Evolutionary conservation across 305 asterid species (phyloP).

Genomic region (Fraxinus sp.): DNA sequence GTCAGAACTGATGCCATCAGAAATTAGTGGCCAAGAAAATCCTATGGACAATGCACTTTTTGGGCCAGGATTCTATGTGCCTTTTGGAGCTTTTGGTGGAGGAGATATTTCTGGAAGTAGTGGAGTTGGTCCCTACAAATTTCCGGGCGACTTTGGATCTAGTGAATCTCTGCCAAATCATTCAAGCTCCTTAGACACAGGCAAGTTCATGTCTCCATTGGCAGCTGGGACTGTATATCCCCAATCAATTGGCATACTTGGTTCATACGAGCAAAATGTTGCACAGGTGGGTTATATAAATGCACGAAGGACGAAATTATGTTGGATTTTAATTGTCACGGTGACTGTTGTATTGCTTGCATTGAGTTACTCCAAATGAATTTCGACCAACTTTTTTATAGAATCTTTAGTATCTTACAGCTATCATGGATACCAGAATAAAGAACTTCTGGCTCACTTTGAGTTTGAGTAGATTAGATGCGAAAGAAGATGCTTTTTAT

Average conservation of each 20-base stretch:
- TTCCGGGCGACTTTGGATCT: conserved; percentile 74
- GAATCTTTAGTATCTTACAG: not conserved
- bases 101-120: conserved; percentile 78
- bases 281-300: conserved; percentile 65
- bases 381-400: not conserved
- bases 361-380: not conserved
- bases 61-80: conserved; percentile 79
- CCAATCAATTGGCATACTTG: conserved; percentile 87
- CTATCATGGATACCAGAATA: not conserved
- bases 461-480: not conserved
- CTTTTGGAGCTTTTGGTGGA: conserved; percentile 80
- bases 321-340: not conserved
- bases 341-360: not conserved
- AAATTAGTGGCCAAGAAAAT: conserved; percentile 74
- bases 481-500: not conserved
- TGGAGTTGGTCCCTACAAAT: conserved; percentile 75
- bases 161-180: conserved; percentile 63
- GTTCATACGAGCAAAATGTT: conserved; percentile 84
- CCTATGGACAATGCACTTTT: conserved; percentile 58
- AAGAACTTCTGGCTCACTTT: not conserved
- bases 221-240: conserved; percentile 76
- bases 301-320: not conserved
- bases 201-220: conserved; percentile 78
- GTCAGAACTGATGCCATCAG: conserved; percentile 65
- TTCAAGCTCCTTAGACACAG: conserved; percentile 58